Percentiles rank a stretch among this genome's conserved stretches.
Conservation (phyloP, 495 filamentous ascomycete genomes). For the Aspergillus egyptiacus region DNA sequence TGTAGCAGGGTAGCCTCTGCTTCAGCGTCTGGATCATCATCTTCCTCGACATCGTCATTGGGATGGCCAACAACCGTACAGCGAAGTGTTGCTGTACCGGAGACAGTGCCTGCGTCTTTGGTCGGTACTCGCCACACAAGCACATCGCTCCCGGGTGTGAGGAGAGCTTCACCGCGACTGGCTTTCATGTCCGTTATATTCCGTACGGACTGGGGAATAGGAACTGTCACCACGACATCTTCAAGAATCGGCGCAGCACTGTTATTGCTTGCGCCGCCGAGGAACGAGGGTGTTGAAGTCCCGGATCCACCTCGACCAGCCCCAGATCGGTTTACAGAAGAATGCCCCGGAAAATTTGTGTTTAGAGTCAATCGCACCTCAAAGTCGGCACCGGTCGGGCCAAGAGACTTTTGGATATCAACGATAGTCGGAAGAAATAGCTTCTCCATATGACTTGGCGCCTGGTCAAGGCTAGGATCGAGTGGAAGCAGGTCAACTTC, state of each 20-base stretch:
- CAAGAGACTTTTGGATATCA: slow-evolving; percentile 75
- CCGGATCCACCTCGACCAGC: slow-evolving; percentile 41
- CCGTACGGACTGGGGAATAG: slow-evolving; percentile 72
- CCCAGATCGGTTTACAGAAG: slow-evolving; percentile 29
- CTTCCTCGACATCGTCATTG: slow-evolving; percentile 50
- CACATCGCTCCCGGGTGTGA: slow-evolving; percentile 58
- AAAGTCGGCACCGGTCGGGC: slow-evolving; percentile 70
- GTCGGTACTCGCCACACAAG: slow-evolving; percentile 82
- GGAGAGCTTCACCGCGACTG: slow-evolving; percentile 78
- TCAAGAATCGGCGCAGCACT: slow-evolving; percentile 58
- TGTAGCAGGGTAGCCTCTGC: slow-evolving; percentile 41
- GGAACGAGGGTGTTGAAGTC: slow-evolving; percentile 55
- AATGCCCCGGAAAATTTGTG: slow-evolving; percentile 48
- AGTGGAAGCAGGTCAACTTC: slow-evolving; percentile 85
- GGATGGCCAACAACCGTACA: slow-evolving; percentile 71
- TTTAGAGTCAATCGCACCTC: slow-evolving; percentile 76
- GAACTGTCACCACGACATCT: slow-evolving; percentile 74
- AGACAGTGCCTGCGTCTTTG: slow-evolving; percentile 54
- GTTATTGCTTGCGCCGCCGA: slow-evolving; percentile 47
- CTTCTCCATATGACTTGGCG: slow-evolving; percentile 50
- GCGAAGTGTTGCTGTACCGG: slow-evolving; percentile 66
- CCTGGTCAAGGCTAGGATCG: slow-evolving; percentile 36
- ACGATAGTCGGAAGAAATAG: slow-evolving; percentile 76
- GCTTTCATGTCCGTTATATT: slow-evolving; percentile 83
- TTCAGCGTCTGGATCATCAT: slow-evolving; percentile 44